phyloP scores from a whole-genome alignment of 139 green algal species.

The Asterochloris sp. region DNA sequence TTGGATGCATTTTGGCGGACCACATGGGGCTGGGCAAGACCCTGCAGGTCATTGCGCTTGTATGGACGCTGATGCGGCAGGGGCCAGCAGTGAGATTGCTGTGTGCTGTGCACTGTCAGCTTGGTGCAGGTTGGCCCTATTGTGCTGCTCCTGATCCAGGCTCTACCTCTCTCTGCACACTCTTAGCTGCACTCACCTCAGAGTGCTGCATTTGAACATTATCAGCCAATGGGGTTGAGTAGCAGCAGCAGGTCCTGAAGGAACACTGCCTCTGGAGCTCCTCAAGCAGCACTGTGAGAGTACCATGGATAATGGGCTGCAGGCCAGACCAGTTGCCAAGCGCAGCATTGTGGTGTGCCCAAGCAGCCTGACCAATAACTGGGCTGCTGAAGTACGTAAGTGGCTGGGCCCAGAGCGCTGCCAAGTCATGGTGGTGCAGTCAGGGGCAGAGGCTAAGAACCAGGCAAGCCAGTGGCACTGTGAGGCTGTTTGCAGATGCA shows the following conservation, averaged over 20 bases:
- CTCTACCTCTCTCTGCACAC: no score
- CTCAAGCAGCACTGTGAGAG: no score
- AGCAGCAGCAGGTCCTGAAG: no score
- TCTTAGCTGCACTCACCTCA: no score
- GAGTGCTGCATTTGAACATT: no score
- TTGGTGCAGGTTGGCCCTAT: no score
- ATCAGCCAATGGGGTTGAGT: no score
- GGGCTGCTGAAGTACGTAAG: constrained; percentile 71
- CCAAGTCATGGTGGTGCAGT: constrained; percentile 37
- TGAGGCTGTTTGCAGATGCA: neutral
- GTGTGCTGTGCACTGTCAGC: no score
- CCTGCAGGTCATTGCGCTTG: constrained; percentile 71
- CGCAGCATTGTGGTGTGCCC: constrained; percentile 75
- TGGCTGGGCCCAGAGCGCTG: constrained; percentile 80
- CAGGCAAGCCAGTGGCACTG: constrained; percentile 21
- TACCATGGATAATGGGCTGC: neutral
- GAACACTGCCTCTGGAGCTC: no score
- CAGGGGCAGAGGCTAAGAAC: constrained; percentile 31
- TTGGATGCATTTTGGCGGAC: constrained; percentile 76
- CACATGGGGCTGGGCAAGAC: constrained; percentile 82
- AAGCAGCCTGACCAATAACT: constrained; percentile 72
- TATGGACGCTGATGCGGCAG: constrained; percentile 78
- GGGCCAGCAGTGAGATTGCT: constrained; percentile 35
- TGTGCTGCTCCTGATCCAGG: no score
- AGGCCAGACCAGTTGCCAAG: constrained; percentile 28